Evolutionary conservation across 495 filamentous ascomycete genomes (phyloP).

Genomic region (Xylaria bambusicola): DNA sequence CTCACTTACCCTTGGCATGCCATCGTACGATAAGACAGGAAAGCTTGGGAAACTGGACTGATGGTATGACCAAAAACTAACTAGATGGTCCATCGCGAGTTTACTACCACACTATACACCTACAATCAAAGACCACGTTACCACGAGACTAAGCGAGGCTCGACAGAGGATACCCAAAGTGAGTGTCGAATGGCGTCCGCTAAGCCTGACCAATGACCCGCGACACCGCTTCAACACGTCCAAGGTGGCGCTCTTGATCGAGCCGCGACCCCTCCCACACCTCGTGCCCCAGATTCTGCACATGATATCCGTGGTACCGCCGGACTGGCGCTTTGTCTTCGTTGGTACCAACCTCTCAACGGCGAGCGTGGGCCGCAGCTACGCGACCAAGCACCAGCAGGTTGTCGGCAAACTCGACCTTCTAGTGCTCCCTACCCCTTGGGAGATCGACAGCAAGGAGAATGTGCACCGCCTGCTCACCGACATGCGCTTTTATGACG

Average conservation of each 20-base stretch:
- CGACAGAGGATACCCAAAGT: slow-evolving; percentile 41
- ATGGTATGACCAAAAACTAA: neutral
- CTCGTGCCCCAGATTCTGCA: slow-evolving; percentile 50
- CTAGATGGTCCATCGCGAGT: slow-evolving; percentile 45
- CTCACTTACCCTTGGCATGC: neutral
- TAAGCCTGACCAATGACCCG: slow-evolving; percentile 28
- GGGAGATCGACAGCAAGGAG: slow-evolving; percentile 46
- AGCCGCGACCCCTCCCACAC: slow-evolving; percentile 45
- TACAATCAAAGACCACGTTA: slow-evolving; percentile 35
- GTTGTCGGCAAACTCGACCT: slow-evolving; percentile 51
- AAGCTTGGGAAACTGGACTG: neutral
- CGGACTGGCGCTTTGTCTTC: slow-evolving; percentile 55
- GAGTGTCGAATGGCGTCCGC: slow-evolving; percentile 42
- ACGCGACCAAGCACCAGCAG: slow-evolving; percentile 45
- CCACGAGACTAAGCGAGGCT: slow-evolving; percentile 37
- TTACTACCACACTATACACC: slow-evolving; percentile 43
- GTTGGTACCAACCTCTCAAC: slow-evolving; percentile 47
- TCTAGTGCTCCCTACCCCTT: slow-evolving; percentile 42
- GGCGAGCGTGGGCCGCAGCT: slow-evolving; percentile 38
- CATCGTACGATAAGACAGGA: neutral
- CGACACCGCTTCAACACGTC: slow-evolving; percentile 43
- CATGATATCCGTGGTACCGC: slow-evolving; percentile 52
- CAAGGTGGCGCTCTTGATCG: slow-evolving; percentile 54
- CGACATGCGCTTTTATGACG: slow-evolving; percentile 49
- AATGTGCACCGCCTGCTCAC: slow-evolving; percentile 45